Evolutionary conservation across 2,329 filamentous ascomycete genomes (phyloP).

Genomic region (Cladosporium sp.): DNA sequence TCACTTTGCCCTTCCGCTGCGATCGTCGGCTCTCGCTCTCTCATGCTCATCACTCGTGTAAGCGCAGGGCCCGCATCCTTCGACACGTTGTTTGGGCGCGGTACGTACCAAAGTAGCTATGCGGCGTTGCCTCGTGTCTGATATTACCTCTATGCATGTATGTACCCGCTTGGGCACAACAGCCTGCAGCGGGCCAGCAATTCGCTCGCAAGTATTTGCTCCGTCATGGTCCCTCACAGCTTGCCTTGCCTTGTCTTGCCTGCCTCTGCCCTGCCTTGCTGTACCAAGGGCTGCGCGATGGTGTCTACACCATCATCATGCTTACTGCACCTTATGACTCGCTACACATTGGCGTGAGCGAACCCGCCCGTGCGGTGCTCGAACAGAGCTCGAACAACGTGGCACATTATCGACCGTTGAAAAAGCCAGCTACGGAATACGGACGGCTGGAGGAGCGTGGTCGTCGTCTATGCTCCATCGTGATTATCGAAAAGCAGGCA

Average conservation of each 20-base stretch:
- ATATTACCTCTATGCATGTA: slow-evolving; percentile 12
- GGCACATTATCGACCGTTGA: slow-evolving; percentile 6
- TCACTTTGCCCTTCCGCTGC: neutral
- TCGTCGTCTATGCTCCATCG: neutral
- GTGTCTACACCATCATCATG: neutral
- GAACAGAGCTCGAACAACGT: neutral
- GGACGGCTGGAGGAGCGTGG: neutral
- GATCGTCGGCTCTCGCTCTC: neutral
- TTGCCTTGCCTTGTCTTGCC: too few relatives aligned
- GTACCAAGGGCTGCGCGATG: too few relatives aligned
- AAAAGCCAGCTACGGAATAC: too few relatives aligned
- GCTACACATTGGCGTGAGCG: slow-evolving; percentile 7
- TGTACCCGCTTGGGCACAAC: neutral
- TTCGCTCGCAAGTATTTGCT: too few relatives aligned
- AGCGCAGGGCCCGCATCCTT: slow-evolving; percentile 8
- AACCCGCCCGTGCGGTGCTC: slow-evolving; percentile 6
- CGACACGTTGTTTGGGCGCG: slow-evolving; percentile 11
- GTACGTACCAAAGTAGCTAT: too few relatives aligned
- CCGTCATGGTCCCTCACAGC: too few relatives aligned
- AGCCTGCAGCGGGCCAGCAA: neutral
- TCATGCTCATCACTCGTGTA: too few relatives aligned
- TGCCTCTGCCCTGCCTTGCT: too few relatives aligned
- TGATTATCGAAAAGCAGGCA: neutral
- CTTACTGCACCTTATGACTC: slow-evolving; percentile 9
- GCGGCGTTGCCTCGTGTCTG: slow-evolving; percentile 13